Evolutionary conservation across 805 yeast genomes (phyloP).

Genomic region (Sugiyamaella boreocaroliniensis): DNA sequence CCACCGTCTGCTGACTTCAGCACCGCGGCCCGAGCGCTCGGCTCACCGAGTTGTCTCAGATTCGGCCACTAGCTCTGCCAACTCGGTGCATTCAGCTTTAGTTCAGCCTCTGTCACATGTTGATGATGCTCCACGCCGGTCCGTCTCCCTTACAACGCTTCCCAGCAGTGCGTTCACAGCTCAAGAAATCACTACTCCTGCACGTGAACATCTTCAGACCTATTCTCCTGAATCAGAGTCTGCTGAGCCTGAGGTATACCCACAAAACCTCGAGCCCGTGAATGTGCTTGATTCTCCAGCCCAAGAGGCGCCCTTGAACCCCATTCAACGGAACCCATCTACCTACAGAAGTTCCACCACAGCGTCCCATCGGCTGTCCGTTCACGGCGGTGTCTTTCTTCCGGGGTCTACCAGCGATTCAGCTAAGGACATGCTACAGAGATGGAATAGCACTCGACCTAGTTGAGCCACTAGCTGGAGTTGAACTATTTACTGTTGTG

Average conservation of each 20-base stretch:
- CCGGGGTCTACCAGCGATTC: background rate
- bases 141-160: background rate
- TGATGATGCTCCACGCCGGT: background rate
- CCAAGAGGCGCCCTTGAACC: background rate
- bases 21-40: background rate
- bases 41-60: background rate
- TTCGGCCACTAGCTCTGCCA: background rate
- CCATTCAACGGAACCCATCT: background rate
- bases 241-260: background rate
- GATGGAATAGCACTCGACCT: background rate
- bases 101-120: background rate
- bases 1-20: slow-evolving; percentile 17
- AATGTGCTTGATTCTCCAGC: background rate
- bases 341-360: background rate
- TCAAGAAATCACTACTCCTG: slow-evolving; percentile 1
- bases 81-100: background rate
- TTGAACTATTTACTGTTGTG: no score
- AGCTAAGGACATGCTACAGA: background rate
- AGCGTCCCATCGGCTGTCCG: background rate
- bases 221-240: no score
- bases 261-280: background rate
- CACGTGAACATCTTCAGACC: background rate
- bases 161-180: background rate
- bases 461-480: no score
- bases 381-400: background rate